Evolutionary conservation across 108 stramenopile genomes (phyloP).

Genomic region (Schizochytrium sp.): DNA sequence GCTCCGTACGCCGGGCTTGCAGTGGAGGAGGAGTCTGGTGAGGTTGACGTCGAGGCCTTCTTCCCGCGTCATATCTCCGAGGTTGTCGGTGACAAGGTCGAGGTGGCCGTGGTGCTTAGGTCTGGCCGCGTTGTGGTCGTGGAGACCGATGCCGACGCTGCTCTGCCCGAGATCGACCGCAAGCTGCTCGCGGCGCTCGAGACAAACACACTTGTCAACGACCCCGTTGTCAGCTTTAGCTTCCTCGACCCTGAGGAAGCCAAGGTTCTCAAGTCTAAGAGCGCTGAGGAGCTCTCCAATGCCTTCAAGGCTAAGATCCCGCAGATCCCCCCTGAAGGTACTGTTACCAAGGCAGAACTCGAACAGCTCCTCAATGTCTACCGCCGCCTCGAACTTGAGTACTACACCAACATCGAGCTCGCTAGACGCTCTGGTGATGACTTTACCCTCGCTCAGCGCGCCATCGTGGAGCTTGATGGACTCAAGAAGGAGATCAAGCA

Average conservation of each 20-base stretch:
- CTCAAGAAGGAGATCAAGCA: constrained; percentile 50
- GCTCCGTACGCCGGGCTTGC: constrained; percentile 32
- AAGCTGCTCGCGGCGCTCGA: neutral
- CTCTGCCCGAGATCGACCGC: neutral
- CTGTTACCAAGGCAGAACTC: constrained; percentile 39
- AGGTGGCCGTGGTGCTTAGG: neutral
- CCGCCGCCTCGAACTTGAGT: constrained; percentile 34
- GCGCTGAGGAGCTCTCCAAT: constrained; percentile 18
- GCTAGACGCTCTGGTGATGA: neutral
- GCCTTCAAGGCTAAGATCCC: constrained; percentile 12
- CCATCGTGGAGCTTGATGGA: neutral
- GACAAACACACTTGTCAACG: neutral
- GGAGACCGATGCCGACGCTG: constrained; percentile 12
- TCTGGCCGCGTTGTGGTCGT: neutral
- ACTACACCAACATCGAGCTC: neutral
- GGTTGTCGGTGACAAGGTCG: constrained; percentile 53
- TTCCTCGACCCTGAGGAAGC: constrained; percentile 45
- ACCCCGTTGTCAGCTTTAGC: constrained; percentile 41
- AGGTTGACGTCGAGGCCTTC: constrained; percentile 28
- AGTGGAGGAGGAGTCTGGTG: constrained; percentile 53
- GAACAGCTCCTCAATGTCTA: neutral
- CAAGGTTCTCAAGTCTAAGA: neutral
- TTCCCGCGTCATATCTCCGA: constrained; percentile 27
- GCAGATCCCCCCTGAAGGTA: neutral
- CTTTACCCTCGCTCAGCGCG: neutral